phyloP scores from a whole-genome alignment of 2,329 filamentous ascomycete species.

The Xenoacremonium recifei region DNA sequence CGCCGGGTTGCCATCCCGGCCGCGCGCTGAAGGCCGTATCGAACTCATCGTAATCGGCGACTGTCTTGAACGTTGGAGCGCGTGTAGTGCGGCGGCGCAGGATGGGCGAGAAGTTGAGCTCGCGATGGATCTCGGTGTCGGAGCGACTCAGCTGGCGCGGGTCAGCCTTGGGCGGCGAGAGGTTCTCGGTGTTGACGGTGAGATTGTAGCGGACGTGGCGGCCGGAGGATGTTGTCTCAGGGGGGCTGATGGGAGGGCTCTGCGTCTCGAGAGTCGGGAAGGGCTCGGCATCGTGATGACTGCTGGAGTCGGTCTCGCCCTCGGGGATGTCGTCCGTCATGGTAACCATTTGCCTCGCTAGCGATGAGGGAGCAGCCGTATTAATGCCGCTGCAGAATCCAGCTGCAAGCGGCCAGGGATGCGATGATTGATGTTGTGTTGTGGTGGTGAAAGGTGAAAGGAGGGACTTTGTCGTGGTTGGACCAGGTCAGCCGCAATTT shows the following conservation, averaged over 20 bases:
- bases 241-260: too few relatives aligned
- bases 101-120: slow-evolving; percentile 27
- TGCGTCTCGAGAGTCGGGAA: too few relatives aligned
- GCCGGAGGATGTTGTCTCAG: not conserved
- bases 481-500: too few relatives aligned
- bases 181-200: slow-evolving; percentile 26
- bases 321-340: too few relatives aligned
- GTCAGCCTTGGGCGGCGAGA: slow-evolving; percentile 16
- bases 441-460: too few relatives aligned
- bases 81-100: slow-evolving; percentile 40
- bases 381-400: not conserved
- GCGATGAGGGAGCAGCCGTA: not conserved
- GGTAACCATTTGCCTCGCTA: too few relatives aligned
- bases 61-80: slow-evolving; percentile 43
- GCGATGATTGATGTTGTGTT: too few relatives aligned
- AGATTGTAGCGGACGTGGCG: slow-evolving; percentile 28
- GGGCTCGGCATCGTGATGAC: too few relatives aligned
- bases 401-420: not conserved
- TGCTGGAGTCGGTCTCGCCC: too few relatives aligned
- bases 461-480: not conserved
- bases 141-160: slow-evolving; percentile 22
- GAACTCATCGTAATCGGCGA: slow-evolving; percentile 46
- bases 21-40: slow-evolving; percentile 31
- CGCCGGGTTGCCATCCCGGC: slow-evolving; percentile 56
- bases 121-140: slow-evolving; percentile 25